Evolutionary conservation across 768 basidiomycete genomes (phyloP).

Genomic region (Suillus clintonianus): DNA sequence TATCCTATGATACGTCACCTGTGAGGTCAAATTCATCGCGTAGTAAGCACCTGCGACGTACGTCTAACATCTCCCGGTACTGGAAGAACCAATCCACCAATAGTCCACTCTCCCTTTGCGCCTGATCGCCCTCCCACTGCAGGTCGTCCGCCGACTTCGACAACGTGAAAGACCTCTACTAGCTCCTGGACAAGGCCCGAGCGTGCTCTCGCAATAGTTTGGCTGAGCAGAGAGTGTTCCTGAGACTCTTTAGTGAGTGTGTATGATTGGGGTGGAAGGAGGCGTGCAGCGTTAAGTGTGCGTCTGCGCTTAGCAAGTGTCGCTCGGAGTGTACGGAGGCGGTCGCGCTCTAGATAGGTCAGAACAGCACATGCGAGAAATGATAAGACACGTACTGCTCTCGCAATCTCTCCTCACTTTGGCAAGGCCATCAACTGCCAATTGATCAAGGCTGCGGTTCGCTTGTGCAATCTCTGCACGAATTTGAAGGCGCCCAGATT

Average conservation of each 20-base stretch:
- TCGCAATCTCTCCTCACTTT: constrained; percentile 62
- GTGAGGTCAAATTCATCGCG: not conserved
- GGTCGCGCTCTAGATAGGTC: constrained; percentile 54
- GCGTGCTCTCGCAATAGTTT: constrained; percentile 64
- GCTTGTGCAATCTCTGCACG: constrained; percentile 51
- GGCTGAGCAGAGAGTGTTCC: constrained; percentile 49
- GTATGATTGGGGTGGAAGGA: constrained; percentile 33
- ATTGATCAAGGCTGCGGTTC: constrained; percentile 53
- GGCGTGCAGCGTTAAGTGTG: constrained; percentile 61
- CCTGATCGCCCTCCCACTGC: constrained; percentile 75
- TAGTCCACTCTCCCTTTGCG: constrained; percentile 82
- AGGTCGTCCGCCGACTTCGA: constrained; percentile 78
- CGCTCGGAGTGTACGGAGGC: constrained; percentile 60
- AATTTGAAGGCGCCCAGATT: constrained; percentile 40
- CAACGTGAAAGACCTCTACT: constrained; percentile 82
- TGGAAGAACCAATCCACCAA: constrained; percentile 76
- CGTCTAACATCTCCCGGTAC: constrained; percentile 83
- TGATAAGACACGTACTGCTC: constrained; percentile 44
- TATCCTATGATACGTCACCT: constrained; percentile 51
- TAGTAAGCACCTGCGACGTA: constrained; percentile 32
- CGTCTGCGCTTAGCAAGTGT: constrained; percentile 64
- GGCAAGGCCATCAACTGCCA: constrained; percentile 44
- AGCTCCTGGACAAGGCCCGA: constrained; percentile 78
- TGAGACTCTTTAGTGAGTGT: constrained; percentile 42
- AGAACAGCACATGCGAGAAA: not conserved